Conservation (phyloP, 2,329 filamentous ascomycete species). For the Lachnellula hyalina region DNA sequence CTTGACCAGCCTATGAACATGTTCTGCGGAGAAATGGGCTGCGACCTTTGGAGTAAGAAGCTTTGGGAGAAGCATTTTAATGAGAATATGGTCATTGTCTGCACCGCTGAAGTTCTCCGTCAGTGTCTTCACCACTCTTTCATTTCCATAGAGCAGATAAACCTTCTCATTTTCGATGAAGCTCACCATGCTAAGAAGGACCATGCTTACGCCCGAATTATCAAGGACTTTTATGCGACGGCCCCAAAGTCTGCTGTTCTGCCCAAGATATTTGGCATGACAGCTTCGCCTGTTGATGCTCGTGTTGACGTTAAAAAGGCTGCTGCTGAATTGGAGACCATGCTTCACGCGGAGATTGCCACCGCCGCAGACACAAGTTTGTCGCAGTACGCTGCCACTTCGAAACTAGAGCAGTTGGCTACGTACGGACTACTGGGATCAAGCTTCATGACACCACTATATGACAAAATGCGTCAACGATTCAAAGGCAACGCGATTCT, state of each 20-base stretch:
- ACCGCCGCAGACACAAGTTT: slow-evolving; percentile 62
- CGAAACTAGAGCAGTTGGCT: slow-evolving; percentile 51
- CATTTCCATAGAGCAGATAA: slow-evolving; percentile 76
- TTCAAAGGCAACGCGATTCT: slow-evolving; percentile 41
- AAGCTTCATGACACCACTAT: slow-evolving; percentile 60
- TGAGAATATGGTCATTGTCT: slow-evolving; percentile 79
- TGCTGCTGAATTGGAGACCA: slow-evolving; percentile 65
- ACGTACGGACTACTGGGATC: slow-evolving; percentile 46
- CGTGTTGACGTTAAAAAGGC: slow-evolving; percentile 67
- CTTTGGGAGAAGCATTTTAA: slow-evolving; percentile 54
- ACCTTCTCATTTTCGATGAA: slow-evolving; percentile 90
- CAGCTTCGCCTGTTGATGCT: slow-evolving; percentile 87
- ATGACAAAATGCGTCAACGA: slow-evolving; percentile 46
- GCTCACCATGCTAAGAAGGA: slow-evolving; percentile 95
- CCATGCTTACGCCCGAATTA: slow-evolving; percentile 83
- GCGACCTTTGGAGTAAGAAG: slow-evolving; percentile 53
- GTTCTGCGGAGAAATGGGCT: slow-evolving; percentile 66
- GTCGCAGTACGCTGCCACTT: slow-evolving; percentile 53
- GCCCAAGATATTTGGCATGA: slow-evolving; percentile 92
- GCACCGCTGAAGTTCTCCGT: slow-evolving; percentile 81
- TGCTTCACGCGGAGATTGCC: slow-evolving; percentile 78
- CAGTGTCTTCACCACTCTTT: slow-evolving; percentile 75
- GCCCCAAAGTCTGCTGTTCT: slow-evolving; percentile 40
- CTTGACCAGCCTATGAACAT: slow-evolving; percentile 69
- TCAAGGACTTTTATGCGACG: slow-evolving; percentile 73